Base-by-base conservation (phyloP, 805 yeast genomes). In the Suhomyces sp. region DNA sequence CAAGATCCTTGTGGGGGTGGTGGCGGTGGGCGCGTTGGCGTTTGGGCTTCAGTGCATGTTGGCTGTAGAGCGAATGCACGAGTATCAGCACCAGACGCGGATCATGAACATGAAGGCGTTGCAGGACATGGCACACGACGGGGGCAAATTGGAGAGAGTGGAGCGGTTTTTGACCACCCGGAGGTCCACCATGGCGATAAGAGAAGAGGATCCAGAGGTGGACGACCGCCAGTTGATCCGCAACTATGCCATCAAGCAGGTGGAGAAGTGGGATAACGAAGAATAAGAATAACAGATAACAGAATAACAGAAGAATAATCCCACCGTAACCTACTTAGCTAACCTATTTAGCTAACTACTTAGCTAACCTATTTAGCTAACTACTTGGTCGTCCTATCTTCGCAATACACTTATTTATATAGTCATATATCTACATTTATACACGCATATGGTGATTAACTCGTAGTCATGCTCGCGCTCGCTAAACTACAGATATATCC, bases 41-140 rank as follows among this genome's bases (percentile, higher is more conserved):
- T 66, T 72, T 22, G 71, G 76, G 44, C 59, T 82, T 6, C 75
- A 78, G 54, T 71, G 77, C 3, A 70, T 76, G 65, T 57, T 68
- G 7, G 63, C 78, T 5, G 52, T 79, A 22, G 73, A 72, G 22
- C 65, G 66, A 26, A 62, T 76, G 35, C 73, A 77, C 44, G 73
- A 71, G 46, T 57, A 66, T 27, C 52, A 59, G 19, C 57, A 65
- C 19, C 64, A 67, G 47, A 56, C 60, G 0, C 62, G 64, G 24
- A 44, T 68, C 31, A 57, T 61, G 60, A 71, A 67, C 47, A 58
- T 73, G 46, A 59, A 62, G 31, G 60, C 74, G 1, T 55, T 69
- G 57, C 63, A 65, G 7, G 73, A 72, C 35, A 54, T 71, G 44
- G 74, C 68, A 22, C 68, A 64, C 31, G 70, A 65, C 5, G 52